A percentile compares a stretch with the other conserved stretches of the same genome.
Conservation (phyloP, 2,329 filamentous ascomycete species). For the Monilinia fructigena region DNA sequence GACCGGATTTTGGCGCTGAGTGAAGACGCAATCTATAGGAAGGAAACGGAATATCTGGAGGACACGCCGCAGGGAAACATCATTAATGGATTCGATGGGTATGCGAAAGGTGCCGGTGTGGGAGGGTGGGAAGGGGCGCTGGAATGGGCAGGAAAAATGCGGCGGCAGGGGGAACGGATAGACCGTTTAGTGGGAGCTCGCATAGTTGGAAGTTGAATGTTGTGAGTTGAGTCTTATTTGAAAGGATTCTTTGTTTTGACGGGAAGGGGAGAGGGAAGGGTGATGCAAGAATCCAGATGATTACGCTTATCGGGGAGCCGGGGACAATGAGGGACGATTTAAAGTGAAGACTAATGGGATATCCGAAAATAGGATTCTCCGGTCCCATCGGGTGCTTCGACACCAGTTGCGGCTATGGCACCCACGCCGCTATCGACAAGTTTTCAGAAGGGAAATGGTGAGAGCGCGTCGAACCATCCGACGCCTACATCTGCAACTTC, state of each 20-base stretch:
- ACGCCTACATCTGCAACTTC: conserved; percentile 56
- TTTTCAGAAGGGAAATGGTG: conserved; percentile 46
- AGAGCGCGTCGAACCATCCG: conserved; percentile 49
- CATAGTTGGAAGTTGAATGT: conserved; percentile 56
- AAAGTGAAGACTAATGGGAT: not conserved
- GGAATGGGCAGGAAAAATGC: conserved; percentile 63
- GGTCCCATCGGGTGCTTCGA: conserved; percentile 35
- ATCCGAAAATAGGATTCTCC: conserved; percentile 36
- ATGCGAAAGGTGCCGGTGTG: conserved; percentile 80
- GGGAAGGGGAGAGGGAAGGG: not conserved
- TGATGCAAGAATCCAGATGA: not conserved
- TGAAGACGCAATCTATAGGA: conserved; percentile 80
- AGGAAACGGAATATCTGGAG: conserved; percentile 87
- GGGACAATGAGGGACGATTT: not conserved
- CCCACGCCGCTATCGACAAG: conserved; percentile 56
- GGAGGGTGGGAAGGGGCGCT: conserved; percentile 44
- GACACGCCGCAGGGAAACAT: conserved; percentile 90
- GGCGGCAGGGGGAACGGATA: conserved; percentile 62
- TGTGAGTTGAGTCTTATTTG: conserved; percentile 35
- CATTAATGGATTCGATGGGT: conserved; percentile 95
- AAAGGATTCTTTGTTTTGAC: not conserved
- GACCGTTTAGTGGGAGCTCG: conserved; percentile 61
- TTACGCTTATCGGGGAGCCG: not conserved
- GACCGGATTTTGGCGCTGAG: conserved; percentile 30
- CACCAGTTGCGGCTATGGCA: conserved; percentile 45